Evolutionary conservation across 2,329 filamentous ascomycete genomes (phyloP).

Genomic region (Colletotrichum sp.): DNA sequence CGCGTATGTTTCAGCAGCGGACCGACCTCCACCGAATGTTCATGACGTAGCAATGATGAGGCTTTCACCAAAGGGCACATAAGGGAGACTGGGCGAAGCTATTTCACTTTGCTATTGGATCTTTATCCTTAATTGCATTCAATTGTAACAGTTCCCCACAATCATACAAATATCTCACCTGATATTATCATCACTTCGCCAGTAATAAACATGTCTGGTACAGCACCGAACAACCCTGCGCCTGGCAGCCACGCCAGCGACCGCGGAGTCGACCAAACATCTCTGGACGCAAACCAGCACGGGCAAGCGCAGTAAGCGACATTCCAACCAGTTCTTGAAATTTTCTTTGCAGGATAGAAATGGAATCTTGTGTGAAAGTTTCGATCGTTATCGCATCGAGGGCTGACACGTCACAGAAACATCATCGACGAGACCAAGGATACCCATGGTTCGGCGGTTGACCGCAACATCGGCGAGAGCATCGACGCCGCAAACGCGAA

Average conservation of each 20-base stretch:
- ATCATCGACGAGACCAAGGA: constrained; percentile 19
- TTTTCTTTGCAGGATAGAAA: neutral
- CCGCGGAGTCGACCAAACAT: constrained; percentile 3
- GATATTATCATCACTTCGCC: neutral
- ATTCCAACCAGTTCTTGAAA: neutral
- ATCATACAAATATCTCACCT: neutral
- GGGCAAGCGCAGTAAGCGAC: constrained; percentile 9
- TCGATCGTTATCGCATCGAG: neutral
- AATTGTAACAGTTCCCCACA: neutral
- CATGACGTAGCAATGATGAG: neutral
- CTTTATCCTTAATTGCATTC: neutral
- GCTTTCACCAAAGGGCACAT: neutral
- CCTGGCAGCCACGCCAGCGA: constrained; percentile 4
- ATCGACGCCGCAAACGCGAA: neutral
- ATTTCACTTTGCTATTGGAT: neutral
- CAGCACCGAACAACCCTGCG: constrained; percentile 4
- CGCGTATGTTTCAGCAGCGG: neutral
- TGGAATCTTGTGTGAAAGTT: neutral
- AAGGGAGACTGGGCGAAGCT: neutral
- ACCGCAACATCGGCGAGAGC: constrained; percentile 8
- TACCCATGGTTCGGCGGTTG: neutral
- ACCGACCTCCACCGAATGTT: neutral
- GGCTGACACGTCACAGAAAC: neutral
- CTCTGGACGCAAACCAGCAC: constrained; percentile 3
- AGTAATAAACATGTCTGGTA: constrained; percentile 1